phyloP scores from a whole-genome alignment of 129 eudicot species.

The Flaveria linearis region DNA sequence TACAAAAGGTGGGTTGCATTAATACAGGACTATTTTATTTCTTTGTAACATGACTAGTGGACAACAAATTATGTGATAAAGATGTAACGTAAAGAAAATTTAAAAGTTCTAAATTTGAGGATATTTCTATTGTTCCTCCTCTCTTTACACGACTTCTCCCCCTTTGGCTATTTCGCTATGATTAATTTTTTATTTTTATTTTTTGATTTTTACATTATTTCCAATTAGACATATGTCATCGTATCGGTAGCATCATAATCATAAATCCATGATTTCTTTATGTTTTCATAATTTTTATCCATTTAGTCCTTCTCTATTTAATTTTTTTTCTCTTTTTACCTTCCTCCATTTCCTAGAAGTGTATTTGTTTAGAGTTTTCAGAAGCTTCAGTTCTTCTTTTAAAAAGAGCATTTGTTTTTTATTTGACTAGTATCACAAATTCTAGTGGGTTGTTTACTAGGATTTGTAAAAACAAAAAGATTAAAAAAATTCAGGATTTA shows the following conservation, averaged over 20 bases:
- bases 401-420: too few species aligned
- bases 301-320: not conserved
- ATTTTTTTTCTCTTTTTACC: too few species aligned
- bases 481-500: not conserved
- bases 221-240: not conserved
- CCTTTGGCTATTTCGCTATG: not conserved
- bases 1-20: not conserved
- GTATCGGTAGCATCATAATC: not conserved
- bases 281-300: not conserved
- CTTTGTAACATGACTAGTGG: slow-evolving; percentile 23
- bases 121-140: slow-evolving; percentile 4
- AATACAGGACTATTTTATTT: not conserved
- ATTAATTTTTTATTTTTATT: not conserved
- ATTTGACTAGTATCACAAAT: too few species aligned
- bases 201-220: not conserved
- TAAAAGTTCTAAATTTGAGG: not conserved
- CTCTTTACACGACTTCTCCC: not conserved
- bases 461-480: not conserved
- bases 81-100: slow-evolving; percentile 17
- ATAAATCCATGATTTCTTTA: not conserved
- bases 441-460: too few species aligned
- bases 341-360: not conserved
- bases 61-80: slow-evolving; percentile 4
- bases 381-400: too few species aligned
- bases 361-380: too few species aligned